Base-by-base conservation (phyloP, 2,329 filamentous ascomycete species). In the Beauveria medogensis region DNA sequence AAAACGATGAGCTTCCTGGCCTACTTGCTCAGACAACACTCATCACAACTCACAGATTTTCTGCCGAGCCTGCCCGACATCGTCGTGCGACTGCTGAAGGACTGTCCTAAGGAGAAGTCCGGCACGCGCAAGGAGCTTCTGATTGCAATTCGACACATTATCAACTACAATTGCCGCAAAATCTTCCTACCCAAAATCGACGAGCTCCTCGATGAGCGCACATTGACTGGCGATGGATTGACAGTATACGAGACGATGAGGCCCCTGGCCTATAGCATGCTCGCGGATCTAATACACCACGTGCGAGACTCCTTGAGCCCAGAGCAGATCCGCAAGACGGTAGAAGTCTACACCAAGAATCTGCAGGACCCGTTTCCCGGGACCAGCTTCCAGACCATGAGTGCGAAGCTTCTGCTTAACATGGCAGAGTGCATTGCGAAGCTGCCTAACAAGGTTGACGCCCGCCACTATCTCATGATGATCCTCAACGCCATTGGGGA, bases 351-450 rank as follows among this genome's bases (percentile, higher is more conserved):
- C 74, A 97, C 95, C 1, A 91, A 89, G 70, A 97, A 97, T 69
- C 78, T 99, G 24, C 92, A 96, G 69, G 94, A 97, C 72, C 91
- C 91, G 65, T 96, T 96, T 64, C 95, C 94, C 0, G 95, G 95
- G 9, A 97, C 95, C 0, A 99, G 93, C 73, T 99, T 99, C 71
- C 95, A 99, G 74, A 99, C 94, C 0, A 99, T 99, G 94, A 97
- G 94, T 68, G 95, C 94, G 0, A 99, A 97, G 73, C 80, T 99
- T 3, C 79, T 99, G 1, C 80, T 99, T 14, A 99, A 99, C 72
- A 95, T 99, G 91, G 94, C 93, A 0, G 95, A 99, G 69, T 96
- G 91, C 72, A 99, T 99, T 69, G 91, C 92, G 1, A 96, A 93
- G 73, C 83, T 99, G 67, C 88, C 89, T 22, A 91, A 96, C 71